Evolutionary conservation across 805 yeast genomes (phyloP).

Genomic region (Wickerhamomyces mucosus): DNA sequence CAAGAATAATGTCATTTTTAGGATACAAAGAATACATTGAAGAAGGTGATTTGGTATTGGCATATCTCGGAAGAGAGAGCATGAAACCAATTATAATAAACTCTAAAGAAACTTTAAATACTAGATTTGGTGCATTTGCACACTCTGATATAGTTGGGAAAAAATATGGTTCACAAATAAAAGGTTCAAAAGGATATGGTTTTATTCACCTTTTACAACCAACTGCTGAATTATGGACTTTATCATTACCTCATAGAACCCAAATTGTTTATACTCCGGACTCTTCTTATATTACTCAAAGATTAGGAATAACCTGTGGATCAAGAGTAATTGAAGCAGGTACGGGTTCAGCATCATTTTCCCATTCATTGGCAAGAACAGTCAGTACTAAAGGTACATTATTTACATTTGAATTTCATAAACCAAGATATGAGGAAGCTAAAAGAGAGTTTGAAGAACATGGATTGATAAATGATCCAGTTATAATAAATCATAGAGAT

Average conservation of each 20-base stretch:
- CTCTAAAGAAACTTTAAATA: slow-evolving; percentile 56
- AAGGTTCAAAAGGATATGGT: slow-evolving; percentile 66
- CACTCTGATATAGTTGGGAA: slow-evolving; percentile 76
- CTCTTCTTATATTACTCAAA: slow-evolving; percentile 80
- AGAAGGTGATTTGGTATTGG: slow-evolving; percentile 81
- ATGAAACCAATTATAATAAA: slow-evolving; percentile 65
- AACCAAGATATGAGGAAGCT: slow-evolving; percentile 75
- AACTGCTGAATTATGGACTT: slow-evolving; percentile 91
- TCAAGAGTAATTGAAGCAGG: slow-evolving; percentile 91
- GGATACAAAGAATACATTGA: slow-evolving; percentile 58
- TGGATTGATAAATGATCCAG: slow-evolving; percentile 38
- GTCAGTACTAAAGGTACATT: slow-evolving; percentile 46
- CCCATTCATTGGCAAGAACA: slow-evolving; percentile 85
- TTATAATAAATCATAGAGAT: slow-evolving; percentile 79
- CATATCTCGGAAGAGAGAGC: slow-evolving; percentile 73
- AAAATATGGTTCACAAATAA: slow-evolving; percentile 77
- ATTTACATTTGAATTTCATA: slow-evolving; percentile 88
- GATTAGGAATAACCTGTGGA: slow-evolving; percentile 66
- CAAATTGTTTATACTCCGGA: slow-evolving; percentile 97
- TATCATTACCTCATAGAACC: slow-evolving; percentile 94
- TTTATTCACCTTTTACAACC: slow-evolving; percentile 86
- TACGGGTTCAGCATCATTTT: slow-evolving; percentile 93
- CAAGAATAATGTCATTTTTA: slow-evolving; percentile 29
- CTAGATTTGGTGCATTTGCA: slow-evolving; percentile 85
- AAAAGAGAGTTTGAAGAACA: slow-evolving; percentile 66